Base-by-base conservation (phyloP, 1,139 yeast species). In the Yamadazyma pseudoaaseri region DNA sequence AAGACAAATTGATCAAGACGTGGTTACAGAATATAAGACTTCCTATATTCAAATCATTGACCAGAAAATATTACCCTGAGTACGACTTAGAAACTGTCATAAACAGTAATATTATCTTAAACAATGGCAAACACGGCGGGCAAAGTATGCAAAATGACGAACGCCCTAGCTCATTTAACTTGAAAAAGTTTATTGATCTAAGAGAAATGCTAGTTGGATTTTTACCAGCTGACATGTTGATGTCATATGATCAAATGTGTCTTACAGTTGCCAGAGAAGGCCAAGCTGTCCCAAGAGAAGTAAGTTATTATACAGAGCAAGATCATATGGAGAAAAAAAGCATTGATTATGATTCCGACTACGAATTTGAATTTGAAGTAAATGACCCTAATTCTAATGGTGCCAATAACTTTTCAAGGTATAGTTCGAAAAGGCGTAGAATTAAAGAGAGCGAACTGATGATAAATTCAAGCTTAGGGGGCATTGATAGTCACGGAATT, bases 181-280 rank as follows among this genome's bases (percentile, higher is more conserved):
- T 22, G 25, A n/a, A 22, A 6, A 22, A 22, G n/a, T 22, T 22
- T 6, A 6, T 22, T 12, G 12, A 22, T 6, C 12, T 22, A 10
- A 9, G 25, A 11, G 7, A 8, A 6, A 22, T 8, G 13, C n/a
- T 22, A 6, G n/a, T 8, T 11, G 7, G 25, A 8, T 12, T 21
- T 12, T 16, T 21, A 13, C 20, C 16, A 3, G 12, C 31, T 10
- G 13, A n/a, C 3, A 13, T 26, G 10, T 21, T 41, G n/a, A 29
- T 22, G n/a, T 20, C 30, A n/a, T 38, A 36, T 24, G 45, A 42
- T 26, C 30, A 30, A 12, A 33, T 42, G 28, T 42, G 33, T 25
- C 29, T 26, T 16, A 26, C 38, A 8, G 27, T 38, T 17, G 27
- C 36, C 9, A 32, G 36, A 24, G 34, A 42, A 26, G 10, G 10